Base-by-base conservation (phyloP, 139 green algal species). In the Chlorella vulgaris region DNA sequence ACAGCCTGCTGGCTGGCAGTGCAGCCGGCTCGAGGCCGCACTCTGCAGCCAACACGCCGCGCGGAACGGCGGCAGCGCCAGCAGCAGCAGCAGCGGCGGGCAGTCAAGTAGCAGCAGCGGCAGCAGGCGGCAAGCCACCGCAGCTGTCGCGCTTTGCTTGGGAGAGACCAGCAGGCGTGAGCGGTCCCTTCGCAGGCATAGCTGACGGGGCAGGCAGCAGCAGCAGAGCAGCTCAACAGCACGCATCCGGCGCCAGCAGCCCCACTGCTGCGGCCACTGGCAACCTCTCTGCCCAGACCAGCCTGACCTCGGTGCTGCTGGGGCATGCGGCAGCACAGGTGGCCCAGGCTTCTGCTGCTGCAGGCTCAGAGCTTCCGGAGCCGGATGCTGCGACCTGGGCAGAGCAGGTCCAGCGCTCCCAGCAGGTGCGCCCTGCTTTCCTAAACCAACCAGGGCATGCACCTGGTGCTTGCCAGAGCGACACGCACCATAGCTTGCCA, bases 71-170 rank as follows among this genome's bases (percentile, higher is more conserved):
- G 7, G 73, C 73, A n/a, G 28, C 22, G 7, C 18, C 58, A 60
- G 74, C 55, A 61, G 24, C 55, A 10, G 31, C 55, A 28, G 39
- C 51, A n/a, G n/a, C n/a, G n/a, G n/a, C n/a, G n/a, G n/a, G n/a
- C n/a, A n/a, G n/a, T n/a, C n/a, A n/a, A 42, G 66, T 21, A 55
- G 36, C 66, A 55, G 38, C 58, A 26, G 1, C 55, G 55, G 4
- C 55, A 51, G 38, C 22, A 21, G 15, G 42, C 43, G 38, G 40
- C 13, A 40, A 42, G 18, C n/a, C 43, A 31, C 71, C 33, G 0
- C 74, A 71, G 58, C 74, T 71, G 74, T 81, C 74, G 4, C 60
- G 74, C 39, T 62, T 81, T 43, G 74, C 51, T n/a, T n/a, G n/a
- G n/a, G n/a, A n/a, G 51, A 43, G 35, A 6, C 42, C 51, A 50